Evolutionary conservation across 306 rosid genomes (phyloP).

Genomic region (Sechiopsis laciniata): DNA sequence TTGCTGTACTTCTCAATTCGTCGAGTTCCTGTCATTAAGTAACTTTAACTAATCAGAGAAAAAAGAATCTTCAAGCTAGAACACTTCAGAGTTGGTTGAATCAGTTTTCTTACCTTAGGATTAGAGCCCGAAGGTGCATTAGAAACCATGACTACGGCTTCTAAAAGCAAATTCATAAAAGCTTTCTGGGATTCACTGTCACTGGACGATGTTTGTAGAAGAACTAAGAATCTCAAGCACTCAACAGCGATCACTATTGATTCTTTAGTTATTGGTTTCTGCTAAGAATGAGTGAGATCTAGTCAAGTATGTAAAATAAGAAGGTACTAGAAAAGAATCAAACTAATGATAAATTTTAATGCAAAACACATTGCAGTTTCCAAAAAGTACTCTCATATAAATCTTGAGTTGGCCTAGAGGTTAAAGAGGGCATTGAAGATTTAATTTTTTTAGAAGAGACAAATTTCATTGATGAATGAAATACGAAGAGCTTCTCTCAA

Average conservation of each 20-base stretch:
- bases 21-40: conserved; percentile 50
- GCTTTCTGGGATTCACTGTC: conserved; percentile 54
- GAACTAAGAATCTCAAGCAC: conserved; percentile 71
- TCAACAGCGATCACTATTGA: conserved; percentile 59
- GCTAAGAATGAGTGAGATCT: conserved; percentile 20
- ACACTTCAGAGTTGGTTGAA: background rate
- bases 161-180: conserved; percentile 62
- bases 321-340: background rate
- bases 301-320: background rate
- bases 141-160: conserved; percentile 65
- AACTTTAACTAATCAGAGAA: conserved; percentile 4
- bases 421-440: too few species aligned
- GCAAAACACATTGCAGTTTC: background rate
- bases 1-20: conserved; percentile 60
- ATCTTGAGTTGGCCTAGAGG: too few species aligned
- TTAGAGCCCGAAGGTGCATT: conserved; percentile 48
- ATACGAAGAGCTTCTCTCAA: too few species aligned
- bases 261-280: conserved; percentile 69
- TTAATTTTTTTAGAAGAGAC: too few species aligned
- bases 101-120: conserved; percentile 46
- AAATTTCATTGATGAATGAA: too few species aligned
- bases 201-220: conserved; percentile 65
- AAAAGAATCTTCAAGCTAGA: conserved; percentile 5
- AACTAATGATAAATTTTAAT: background rate
- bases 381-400: background rate